Evolutionary conservation across 1,139 yeast species (phyloP), one percentile per base, ranked within the genome.

Genomic region (Debaryomyces nepalensis): DNA sequence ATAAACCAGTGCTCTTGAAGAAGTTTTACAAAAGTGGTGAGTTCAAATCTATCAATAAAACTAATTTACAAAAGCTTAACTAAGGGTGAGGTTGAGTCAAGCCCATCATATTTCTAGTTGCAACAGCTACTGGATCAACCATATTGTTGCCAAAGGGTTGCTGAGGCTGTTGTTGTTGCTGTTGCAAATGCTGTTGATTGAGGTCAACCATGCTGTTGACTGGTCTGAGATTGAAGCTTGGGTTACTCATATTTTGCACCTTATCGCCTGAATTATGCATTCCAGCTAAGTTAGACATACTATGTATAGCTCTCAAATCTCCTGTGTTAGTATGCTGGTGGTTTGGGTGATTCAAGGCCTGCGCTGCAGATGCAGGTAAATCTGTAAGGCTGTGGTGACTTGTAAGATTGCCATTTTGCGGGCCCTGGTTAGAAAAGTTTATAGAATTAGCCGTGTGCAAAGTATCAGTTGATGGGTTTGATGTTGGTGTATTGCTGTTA

Each of bases 181-280:
- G 45, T 5, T 19, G 37, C 7, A 39, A 30, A 12, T 54, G 59
- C 21, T 52, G 58, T 18, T 34, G 37, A 29, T 63, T 70, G 40
- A 68, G 47, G 43, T 67, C 70, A 3, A 64, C 61, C 73, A 68
- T 68, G 46, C 73, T 67, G 44, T 58, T 59, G 5, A 63, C 70
- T 3, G 68, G 57, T 11, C 72, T 51, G 26, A 66, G 51, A 41
- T 53, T 58, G 39, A 53, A 55, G 33, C 47, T 47, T 9, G 42
- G 37, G 18, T 41, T 39, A 22, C 35, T 34, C 29, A 30, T 37
- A 12, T 20, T 39, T 19, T 21, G 47, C 15, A 27, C 38, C 9
- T 24, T 37, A 20, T 45, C 38, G n/a, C 36, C 31, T 5, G 33
- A 8, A 29, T 42, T 37, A 18, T 39, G 33, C 42, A 46, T 37